These are phyloP conservation scores for Leptographium radiaticola DNA, from an alignment of 2,329 filamentous ascomycete species.

Conservation along the genomic window DNA sequence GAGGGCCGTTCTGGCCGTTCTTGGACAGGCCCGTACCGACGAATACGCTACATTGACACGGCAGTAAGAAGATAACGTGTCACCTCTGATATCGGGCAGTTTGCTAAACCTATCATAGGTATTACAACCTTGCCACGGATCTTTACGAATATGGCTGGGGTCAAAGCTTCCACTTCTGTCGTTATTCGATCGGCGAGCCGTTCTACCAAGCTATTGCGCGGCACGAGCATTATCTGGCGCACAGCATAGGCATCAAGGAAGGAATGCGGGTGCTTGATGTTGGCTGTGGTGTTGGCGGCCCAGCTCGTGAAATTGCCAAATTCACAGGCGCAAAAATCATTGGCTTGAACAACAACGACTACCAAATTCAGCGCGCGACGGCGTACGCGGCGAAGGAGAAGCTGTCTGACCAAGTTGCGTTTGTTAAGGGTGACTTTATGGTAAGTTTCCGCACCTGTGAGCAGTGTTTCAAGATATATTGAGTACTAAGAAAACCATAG, in stretches of 20 bases:
- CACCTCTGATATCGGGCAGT: neutral
- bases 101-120: constrained; percentile 34
- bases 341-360: constrained; percentile 97
- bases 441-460: neutral
- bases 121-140: constrained; percentile 96
- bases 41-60: constrained; percentile 90
- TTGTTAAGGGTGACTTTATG: constrained; percentile 97
- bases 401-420: constrained; percentile 65
- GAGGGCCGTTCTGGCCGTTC: no score
- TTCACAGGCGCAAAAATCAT: constrained; percentile 84
- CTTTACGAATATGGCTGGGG: constrained; percentile 97
- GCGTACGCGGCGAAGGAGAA: constrained; percentile 73
- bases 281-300: constrained; percentile 91
- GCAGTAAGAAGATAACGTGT: constrained; percentile 40
- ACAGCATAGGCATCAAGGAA: constrained; percentile 74
- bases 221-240: constrained; percentile 94
- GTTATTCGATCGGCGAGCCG: constrained; percentile 73
- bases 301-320: constrained; percentile 89
- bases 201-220: constrained; percentile 88
- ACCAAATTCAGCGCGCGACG: constrained; percentile 92
- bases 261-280: constrained; percentile 89
- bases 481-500: constrained; percentile 21
- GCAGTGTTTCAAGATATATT: neutral
- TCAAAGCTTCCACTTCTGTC: constrained; percentile 94
- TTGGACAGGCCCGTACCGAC: constrained; percentile 53